These are phyloP conservation scores for Collybia nuda DNA, from an alignment of 768 basidiomycete species.

Conservation along the genomic window DNA sequence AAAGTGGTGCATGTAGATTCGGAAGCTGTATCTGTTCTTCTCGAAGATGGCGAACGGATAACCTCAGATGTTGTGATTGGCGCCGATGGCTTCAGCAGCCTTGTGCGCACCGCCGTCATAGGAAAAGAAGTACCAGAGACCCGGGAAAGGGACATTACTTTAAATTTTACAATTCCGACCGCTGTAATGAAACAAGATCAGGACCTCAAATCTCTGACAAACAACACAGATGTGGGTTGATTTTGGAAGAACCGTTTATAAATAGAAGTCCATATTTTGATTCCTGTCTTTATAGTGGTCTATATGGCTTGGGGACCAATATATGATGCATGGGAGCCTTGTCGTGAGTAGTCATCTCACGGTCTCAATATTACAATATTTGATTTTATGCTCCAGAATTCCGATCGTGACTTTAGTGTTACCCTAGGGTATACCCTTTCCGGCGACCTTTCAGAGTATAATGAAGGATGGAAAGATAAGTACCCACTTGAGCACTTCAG, in stretches of 20 bases:
- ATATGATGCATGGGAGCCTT: conserved; percentile 26
- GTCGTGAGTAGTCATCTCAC: conserved; percentile 16
- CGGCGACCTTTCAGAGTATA: conserved; percentile 18
- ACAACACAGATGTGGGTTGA: conserved; percentile 27
- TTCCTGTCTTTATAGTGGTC: conserved; percentile 24
- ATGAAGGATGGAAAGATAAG: conserved; percentile 28
- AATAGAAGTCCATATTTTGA: neutral
- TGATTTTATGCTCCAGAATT: conserved; percentile 17
- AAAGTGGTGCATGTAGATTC: conserved; percentile 31
- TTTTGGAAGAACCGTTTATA: neutral
- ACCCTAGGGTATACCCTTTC: conserved; percentile 21
- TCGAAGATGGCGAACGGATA: conserved; percentile 42
- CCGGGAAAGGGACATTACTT: conserved; percentile 23
- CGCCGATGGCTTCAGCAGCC: conserved; percentile 54
- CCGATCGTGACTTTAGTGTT: conserved; percentile 25
- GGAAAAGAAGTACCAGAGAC: conserved; percentile 22
- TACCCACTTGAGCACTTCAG: conserved; percentile 31
- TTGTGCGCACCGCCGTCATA: conserved; percentile 31
- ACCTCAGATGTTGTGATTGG: conserved; percentile 56
- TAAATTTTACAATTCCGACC: conserved; percentile 31
- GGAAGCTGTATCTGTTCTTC: conserved; percentile 30
- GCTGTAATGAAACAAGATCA: conserved; percentile 28
- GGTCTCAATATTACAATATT: neutral
- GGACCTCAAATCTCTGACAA: conserved; percentile 25
- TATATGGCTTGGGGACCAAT: conserved; percentile 29